phyloP scores from a whole-genome alignment of 257 asterid genomes.

The Solanum acaule region DNA sequence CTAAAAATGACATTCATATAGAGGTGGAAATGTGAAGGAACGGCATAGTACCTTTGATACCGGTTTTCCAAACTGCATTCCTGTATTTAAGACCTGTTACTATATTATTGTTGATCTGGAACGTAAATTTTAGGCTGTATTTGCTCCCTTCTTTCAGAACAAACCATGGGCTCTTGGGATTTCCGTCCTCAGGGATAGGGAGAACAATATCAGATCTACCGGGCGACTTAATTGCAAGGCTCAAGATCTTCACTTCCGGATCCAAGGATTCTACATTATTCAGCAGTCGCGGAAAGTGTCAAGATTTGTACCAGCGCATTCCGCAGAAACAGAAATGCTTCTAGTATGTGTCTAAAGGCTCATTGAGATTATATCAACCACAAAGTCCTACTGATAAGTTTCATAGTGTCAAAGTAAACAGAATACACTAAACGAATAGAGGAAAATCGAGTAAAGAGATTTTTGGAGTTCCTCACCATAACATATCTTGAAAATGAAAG shows the following conservation, averaged over 20 bases:
- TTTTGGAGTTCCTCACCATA: background rate
- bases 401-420: background rate
- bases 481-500: background rate
- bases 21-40: background rate
- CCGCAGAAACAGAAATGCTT: background rate
- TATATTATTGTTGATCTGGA: conserved; percentile 55
- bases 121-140: conserved; percentile 54
- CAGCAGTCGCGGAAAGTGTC: background rate
- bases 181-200: conserved; percentile 47
- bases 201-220: conserved; percentile 53
- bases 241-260: conserved; percentile 57
- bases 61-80: conserved; percentile 72
- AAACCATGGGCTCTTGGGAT: conserved; percentile 64
- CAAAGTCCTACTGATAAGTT: background rate
- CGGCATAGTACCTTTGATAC: conserved; percentile 39
- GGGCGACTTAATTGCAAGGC: conserved; percentile 54
- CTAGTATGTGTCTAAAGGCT: background rate
- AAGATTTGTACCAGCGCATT: background rate
- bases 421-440: background rate
- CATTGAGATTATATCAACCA: background rate
- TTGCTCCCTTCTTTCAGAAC: conserved; percentile 59
- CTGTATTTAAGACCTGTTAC: conserved; percentile 62
- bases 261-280: conserved; percentile 44
- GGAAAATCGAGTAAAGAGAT: background rate
- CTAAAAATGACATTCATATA: background rate